These are phyloP conservation scores for Sanghuangporus weigelae DNA, from an alignment of 1,284 basidiomycete species.

Conservation along the genomic window DNA sequence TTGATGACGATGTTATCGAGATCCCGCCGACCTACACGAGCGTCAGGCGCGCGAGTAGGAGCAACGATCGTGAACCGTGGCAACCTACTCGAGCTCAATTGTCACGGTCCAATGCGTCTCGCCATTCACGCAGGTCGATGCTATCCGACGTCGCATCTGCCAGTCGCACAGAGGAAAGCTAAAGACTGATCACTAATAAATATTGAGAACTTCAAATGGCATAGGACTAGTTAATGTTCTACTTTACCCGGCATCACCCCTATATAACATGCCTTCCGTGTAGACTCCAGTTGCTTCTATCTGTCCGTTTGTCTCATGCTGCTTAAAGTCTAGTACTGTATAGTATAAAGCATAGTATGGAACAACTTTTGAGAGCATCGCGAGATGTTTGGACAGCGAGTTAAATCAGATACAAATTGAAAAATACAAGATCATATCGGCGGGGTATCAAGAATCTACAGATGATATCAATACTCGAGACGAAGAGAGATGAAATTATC, in stretches of 20 bases:
- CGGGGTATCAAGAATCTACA: not conserved
- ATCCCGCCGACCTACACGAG: slow-evolving; percentile 17
- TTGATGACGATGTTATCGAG: slow-evolving; percentile 3
- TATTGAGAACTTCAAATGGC: too few species aligned
- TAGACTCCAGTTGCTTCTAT: too few species aligned
- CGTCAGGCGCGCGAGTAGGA: slow-evolving; percentile 2
- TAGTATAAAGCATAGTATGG: too few species aligned
- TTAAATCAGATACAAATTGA: not conserved
- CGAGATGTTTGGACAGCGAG: too few species aligned
- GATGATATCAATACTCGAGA: not conserved
- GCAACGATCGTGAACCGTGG: not conserved
- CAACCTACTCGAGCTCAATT: not conserved
- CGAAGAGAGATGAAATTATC: not conserved
- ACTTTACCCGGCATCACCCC: too few species aligned
- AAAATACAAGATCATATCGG: not conserved
- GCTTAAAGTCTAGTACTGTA: too few species aligned
- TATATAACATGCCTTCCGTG: too few species aligned
- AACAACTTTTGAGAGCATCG: too few species aligned
- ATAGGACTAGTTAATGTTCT: too few species aligned
- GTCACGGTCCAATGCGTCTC: slow-evolving; percentile 6
- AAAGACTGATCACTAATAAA: not conserved
- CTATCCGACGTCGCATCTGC: not conserved
- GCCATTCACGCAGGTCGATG: not conserved
- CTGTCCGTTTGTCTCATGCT: too few species aligned
- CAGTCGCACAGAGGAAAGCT: not conserved